phyloP scores from a whole-genome alignment of 495 filamentous ascomycete species.

The Pyrenula aspistea region DNA sequence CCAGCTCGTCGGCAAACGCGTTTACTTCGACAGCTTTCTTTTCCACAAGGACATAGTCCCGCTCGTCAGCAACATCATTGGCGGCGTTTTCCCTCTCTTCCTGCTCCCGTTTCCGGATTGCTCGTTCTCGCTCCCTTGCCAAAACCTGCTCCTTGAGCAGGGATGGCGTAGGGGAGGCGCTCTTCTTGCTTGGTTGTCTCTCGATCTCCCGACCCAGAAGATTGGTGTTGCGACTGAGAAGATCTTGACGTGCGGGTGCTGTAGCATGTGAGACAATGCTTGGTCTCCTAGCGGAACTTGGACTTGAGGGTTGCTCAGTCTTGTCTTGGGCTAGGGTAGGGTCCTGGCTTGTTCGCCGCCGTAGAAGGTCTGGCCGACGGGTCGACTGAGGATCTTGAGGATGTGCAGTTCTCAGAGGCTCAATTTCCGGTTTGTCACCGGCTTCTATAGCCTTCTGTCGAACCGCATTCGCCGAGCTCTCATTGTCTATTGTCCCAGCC shows the following conservation, averaged over 20 bases:
- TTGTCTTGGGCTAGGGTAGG: slow-evolving; percentile 10
- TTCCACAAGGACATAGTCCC: slow-evolving; percentile 92
- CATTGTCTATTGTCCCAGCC: neutral
- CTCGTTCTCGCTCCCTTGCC: slow-evolving; percentile 13
- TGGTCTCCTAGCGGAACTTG: slow-evolving; percentile 24
- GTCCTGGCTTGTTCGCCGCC: slow-evolving; percentile 27
- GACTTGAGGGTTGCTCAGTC: slow-evolving; percentile 14
- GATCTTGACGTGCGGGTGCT: slow-evolving; percentile 48
- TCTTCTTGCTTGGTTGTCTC: slow-evolving; percentile 11
- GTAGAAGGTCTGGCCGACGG: slow-evolving; percentile 21
- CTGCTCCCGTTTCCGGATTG: slow-evolving; percentile 17
- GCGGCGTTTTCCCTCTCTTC: slow-evolving; percentile 65
- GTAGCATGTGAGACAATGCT: slow-evolving; percentile 37
- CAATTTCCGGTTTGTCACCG: neutral
- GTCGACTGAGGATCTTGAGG: slow-evolving; percentile 13
- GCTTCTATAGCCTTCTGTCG: neutral
- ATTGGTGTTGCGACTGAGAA: slow-evolving; percentile 19
- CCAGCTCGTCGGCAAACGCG: slow-evolving; percentile 90
- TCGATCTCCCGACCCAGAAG: neutral
- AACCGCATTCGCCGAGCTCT: neutral
- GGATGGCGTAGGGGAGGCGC: slow-evolving; percentile 24
- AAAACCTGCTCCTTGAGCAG: slow-evolving; percentile 28
- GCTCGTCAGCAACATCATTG: slow-evolving; percentile 78
- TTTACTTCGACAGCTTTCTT: slow-evolving; percentile 93
- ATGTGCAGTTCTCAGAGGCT: slow-evolving; percentile 1